Conservation (phyloP, 129 eudicot genomes). For the Lactuca sativa region DNA sequence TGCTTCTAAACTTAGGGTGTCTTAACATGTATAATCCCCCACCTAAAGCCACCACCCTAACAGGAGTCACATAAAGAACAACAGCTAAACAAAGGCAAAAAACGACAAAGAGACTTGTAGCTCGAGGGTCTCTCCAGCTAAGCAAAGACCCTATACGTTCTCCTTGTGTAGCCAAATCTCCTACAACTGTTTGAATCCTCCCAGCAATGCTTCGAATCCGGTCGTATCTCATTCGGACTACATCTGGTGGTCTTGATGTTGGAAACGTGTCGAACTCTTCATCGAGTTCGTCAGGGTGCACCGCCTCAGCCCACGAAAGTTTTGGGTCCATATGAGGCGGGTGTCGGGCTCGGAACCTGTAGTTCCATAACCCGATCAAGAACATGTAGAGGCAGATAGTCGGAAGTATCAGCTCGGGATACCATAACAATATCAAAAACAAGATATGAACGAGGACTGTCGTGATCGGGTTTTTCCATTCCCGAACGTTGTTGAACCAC, state of each 20-base stretch:
- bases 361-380: constrained; percentile 79
- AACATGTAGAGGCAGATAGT: constrained; percentile 65
- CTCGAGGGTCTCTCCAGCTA: constrained; percentile 85
- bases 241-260: constrained; percentile 50
- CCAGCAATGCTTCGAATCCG: constrained; percentile 72
- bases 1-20: constrained; percentile 75
- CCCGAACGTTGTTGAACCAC: constrained; percentile 62
- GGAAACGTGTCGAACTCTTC: constrained; percentile 86
- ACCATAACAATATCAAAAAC: constrained; percentile 68
- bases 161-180: constrained; percentile 85
- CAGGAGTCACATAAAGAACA: constrained; percentile 65
- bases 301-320: constrained; percentile 77
- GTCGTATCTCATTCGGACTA: constrained; percentile 72
- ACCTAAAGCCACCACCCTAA: constrained; percentile 49
- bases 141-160: constrained; percentile 64
- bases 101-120: constrained; percentile 58
- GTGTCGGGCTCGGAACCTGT: constrained; percentile 60
- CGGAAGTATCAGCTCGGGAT: constrained; percentile 70
- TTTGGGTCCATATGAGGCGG: constrained; percentile 84
- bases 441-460: constrained; percentile 65
- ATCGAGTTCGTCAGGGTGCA: constrained; percentile 68
- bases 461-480: constrained; percentile 74
- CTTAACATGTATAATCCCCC: constrained; percentile 58
- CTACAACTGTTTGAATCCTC: constrained; percentile 69
- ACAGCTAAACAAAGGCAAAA: constrained; percentile 61